Evolutionary conservation across 352 stramenopile genomes (phyloP), one percentile per base, ranked within the genome.

Genomic region (Phytopythium montanum): DNA sequence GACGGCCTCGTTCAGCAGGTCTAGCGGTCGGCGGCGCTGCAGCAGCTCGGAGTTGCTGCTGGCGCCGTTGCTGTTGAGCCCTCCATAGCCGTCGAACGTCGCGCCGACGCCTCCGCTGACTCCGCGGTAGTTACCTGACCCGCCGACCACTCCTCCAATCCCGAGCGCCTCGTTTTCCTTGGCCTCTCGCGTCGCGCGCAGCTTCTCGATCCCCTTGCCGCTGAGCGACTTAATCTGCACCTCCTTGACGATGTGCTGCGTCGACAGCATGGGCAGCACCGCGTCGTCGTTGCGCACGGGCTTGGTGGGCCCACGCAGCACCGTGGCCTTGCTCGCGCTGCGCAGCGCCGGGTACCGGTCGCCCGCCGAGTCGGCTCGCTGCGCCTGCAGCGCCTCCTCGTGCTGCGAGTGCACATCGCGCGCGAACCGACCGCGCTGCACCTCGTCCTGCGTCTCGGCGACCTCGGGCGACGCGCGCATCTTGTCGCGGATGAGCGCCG

Each of bases 151-250:
- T 2, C 52, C 56, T 2, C 52, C 72, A 42, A 57, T 52, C 0
- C 63, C 68, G 16, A 79, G 42, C 7, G 54, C 51, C 29, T 81
- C 78, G 46, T 56, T 80, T 44, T 86, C 76, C 53, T 88, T 86
- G 9, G 79, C 78, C 60, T 95, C 86, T 33, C 81, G 75, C 33
- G 74, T 92, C 28, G 79, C 72, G 1, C 88, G 81, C 33, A 96
- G 70, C 56, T 95, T 92, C 52, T 94, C 87, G 10, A 96, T 67
- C 16, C 86, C 90, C 60, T 87, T 83, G 28, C 90, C 76, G 62
- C 90, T 92, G 49, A 95, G 86, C 23, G 92, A 83, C 62, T 96
- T 96, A 59, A 97, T 95, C 63, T 96, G 79, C 25, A 97, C 89
- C 53, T 96, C 81, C 60, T 93, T 89, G 21, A 96, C 88, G 16